Conservation (phyloP, 371 early-diverging fungal species). For the Nosema muscidifuracis region DNA sequence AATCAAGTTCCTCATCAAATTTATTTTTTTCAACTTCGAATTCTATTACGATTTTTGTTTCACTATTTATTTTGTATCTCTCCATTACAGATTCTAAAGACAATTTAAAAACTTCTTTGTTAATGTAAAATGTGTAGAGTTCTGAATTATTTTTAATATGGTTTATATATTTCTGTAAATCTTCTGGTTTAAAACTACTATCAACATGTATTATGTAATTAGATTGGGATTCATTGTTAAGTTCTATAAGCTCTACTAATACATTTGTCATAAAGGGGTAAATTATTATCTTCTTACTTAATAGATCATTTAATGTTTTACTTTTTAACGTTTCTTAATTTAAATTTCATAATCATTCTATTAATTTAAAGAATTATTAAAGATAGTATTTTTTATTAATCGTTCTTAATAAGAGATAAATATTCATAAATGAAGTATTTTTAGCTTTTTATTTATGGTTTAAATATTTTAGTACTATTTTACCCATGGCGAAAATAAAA, state of each 20-base stretch:
- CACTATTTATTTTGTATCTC: not conserved
- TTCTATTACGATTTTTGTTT: not conserved
- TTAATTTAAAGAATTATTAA: not conserved
- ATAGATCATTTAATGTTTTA: not conserved
- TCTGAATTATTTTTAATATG: not conserved
- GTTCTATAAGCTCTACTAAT: not conserved
- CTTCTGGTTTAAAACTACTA: not conserved
- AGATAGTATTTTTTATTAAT: too few relatives aligned
- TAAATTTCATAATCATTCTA: not conserved
- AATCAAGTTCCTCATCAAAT: not conserved
- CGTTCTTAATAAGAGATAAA: too few relatives aligned
- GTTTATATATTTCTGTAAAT: not conserved
- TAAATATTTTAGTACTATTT: not conserved
- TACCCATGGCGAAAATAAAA: not conserved
- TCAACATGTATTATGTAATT: not conserved
- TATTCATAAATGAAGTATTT: too few relatives aligned
- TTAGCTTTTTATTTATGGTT: not conserved
- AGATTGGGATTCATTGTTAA: not conserved
- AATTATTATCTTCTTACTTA: not conserved
- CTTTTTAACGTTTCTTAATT: not conserved
- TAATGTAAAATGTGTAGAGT: not conserved
- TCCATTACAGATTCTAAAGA: not conserved
- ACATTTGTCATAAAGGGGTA: not conserved
- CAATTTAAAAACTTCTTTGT: not conserved
- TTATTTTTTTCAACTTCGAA: conserved; percentile 2